A percentile compares a stretch with the other conserved stretches of the same genome.
phyloP scores from a whole-genome alignment of 352 stramenopile genomes.

The Phytophthora sojae region DNA sequence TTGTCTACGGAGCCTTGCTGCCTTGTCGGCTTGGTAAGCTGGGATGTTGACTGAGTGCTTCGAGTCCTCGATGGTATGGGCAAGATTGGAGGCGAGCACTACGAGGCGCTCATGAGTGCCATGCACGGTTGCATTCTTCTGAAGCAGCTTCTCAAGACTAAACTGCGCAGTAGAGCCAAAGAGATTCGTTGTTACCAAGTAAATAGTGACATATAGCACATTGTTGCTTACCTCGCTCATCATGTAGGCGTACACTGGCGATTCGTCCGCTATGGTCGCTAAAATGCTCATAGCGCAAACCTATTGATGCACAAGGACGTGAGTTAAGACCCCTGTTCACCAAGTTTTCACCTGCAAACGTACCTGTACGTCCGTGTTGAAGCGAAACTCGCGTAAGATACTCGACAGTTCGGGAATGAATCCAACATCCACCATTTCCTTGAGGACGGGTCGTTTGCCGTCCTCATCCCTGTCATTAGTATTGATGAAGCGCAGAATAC shows the following conservation, averaged over 20 bases:
- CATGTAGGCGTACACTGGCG: conserved; percentile 61
- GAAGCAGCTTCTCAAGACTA: conserved; percentile 38
- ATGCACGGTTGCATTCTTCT: conserved; percentile 60
- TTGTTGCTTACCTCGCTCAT: conserved; percentile 60
- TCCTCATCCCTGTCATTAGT: conserved; percentile 30
- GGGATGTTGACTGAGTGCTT: conserved; percentile 48
- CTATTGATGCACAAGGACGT: conserved; percentile 21
- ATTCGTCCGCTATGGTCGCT: conserved; percentile 52
- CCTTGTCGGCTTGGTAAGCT: conserved; percentile 45
- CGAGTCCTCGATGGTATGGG: conserved; percentile 54
- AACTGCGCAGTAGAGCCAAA: conserved; percentile 12
- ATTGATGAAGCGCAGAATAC: conserved; percentile 46
- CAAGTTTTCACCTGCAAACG: not conserved
- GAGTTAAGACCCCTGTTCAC: not conserved
- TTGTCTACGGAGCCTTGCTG: conserved; percentile 42
- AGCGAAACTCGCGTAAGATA: conserved; percentile 74
- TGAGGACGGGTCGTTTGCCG: conserved; percentile 35
- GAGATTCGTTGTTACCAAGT: not conserved
- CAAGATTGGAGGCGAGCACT: conserved; percentile 44
- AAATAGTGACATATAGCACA: too few species aligned
- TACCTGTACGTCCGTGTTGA: conserved; percentile 61
- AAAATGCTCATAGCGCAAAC: conserved; percentile 54
- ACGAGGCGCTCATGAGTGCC: conserved; percentile 53
- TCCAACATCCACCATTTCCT: conserved; percentile 53
- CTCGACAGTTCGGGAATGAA: conserved; percentile 48